Conservation (phyloP, 148 eudicot genomes). For the Rhododendron ovatum region DNA sequence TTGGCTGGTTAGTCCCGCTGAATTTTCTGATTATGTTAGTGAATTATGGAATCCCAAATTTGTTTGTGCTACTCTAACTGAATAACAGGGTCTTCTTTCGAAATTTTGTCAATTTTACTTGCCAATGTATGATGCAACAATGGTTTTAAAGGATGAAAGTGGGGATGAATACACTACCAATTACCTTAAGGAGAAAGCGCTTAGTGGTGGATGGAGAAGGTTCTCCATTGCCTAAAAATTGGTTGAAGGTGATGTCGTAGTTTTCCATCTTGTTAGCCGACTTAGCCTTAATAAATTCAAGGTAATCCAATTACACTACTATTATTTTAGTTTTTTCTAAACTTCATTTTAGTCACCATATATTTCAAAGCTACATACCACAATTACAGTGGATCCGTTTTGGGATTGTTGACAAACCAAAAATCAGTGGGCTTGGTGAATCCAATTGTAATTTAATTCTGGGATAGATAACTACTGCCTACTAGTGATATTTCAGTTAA, state of each 20-base stretch:
- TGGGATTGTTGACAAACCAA: neutral
- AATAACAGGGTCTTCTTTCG: constrained; percentile 21
- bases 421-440: neutral
- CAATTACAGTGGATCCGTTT: neutral
- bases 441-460: neutral
- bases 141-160: constrained; percentile 21
- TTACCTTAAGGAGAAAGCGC: neutral
- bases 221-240: constrained; percentile 12
- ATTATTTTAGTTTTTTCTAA: neutral
- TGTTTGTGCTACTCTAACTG: neutral
- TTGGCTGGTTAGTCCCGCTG: neutral
- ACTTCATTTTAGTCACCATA: neutral
- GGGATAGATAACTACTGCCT: neutral
- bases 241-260: constrained; percentile 20
- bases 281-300: neutral
- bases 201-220: constrained; percentile 26
- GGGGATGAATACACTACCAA: constrained; percentile 10
- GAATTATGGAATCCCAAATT: neutral
- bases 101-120: constrained; percentile 11
- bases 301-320: neutral
- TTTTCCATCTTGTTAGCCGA: constrained; percentile 15
- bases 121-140: neutral
- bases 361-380: neutral
- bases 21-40: neutral
- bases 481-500: neutral